Base-by-base conservation (phyloP, 2,329 filamentous ascomycete species). In the Thielaviopsis populi region DNA sequence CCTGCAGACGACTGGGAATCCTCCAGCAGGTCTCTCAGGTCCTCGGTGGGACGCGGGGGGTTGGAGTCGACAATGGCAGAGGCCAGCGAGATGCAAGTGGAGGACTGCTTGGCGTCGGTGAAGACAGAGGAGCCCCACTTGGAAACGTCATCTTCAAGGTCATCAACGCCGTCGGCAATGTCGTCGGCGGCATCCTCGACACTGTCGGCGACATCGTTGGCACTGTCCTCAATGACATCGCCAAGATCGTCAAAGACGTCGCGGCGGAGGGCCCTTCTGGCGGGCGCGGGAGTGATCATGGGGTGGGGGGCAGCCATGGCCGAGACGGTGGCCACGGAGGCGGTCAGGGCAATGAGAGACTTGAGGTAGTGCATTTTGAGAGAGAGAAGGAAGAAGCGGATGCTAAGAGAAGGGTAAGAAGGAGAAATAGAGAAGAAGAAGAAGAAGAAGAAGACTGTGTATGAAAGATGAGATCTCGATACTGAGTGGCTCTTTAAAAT, bases 1-100 rank as follows among this genome's bases (percentile, higher is more conserved):
- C 69, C 67, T 67, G 71, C 62, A 8, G 66, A 63, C 10, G 58
- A 56, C 33, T 68, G 41, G 67, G 71, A 70, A 42, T 68, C 67
- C 64, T 69, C 40, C 68, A 75, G 41, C 19, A 61, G 60, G 58
- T 33, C n/a, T 19, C 48, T 19, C 17, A 67, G 61, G 6, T 59
- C 63, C 17, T 56, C 66, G 33, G 61, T 65, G 54, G 66, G 61
- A 43, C 27, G 33, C n/a, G 65, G 63, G 37, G 64, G 64, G 50
- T 64, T 8, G 15, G 63, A 58, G 61, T 64, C 64, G 10, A 66
- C 30, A 33, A 66, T 46, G 15, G 19, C 50, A 22, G 42, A 41
- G 59, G 62, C 66, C 15, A 63, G 61, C 22, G 63, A 65, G 22
- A 59, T 40, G 58, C 67, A 68, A 40, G 58, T 63, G 42, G 30